These are phyloP conservation scores for Kandelia obovata DNA, from an alignment of 345 rosid genomes.

Conservation along the genomic window DNA sequence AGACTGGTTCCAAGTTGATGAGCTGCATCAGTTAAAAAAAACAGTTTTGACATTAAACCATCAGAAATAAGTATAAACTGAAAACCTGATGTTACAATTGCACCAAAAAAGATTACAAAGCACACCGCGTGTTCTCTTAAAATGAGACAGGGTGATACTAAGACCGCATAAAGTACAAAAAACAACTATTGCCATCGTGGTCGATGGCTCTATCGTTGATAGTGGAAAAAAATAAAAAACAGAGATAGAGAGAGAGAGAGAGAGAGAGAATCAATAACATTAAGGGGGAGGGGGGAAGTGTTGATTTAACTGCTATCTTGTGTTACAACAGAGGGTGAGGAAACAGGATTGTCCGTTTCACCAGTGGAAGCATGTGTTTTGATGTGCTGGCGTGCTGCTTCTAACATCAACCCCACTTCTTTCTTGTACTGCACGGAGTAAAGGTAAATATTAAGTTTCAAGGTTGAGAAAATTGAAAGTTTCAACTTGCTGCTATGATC, in stretches of 20 bases:
- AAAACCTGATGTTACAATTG: background rate
- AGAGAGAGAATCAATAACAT: background rate
- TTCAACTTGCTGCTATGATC: too few relatives aligned
- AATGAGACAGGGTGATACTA: conserved; percentile 33
- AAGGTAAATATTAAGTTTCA: background rate
- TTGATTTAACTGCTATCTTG: conserved; percentile 33
- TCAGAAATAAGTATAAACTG: background rate
- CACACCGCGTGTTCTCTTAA: conserved; percentile 24
- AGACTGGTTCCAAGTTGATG: too few relatives aligned
- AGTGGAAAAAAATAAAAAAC: background rate
- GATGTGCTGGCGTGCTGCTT: conserved; percentile 40
- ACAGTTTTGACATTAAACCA: too few relatives aligned
- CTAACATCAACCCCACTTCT: conserved; percentile 72
- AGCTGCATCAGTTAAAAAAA: too few relatives aligned
- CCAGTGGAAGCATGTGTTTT: conserved; percentile 28
- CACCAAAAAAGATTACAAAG: conserved; percentile 11
- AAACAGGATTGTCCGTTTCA: conserved; percentile 11
- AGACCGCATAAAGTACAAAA: background rate
- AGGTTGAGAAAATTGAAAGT: too few relatives aligned
- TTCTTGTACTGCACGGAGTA: conserved; percentile 63
- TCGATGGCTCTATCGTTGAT: background rate
- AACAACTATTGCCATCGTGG: conserved; percentile 14
- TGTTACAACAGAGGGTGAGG: conserved; percentile 16
- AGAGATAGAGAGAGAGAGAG: background rate
- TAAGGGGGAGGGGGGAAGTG: background rate